These are phyloP conservation scores for Wickerhamiella brachini DNA, from an alignment of 805 yeast genomes.

Conservation along the genomic window DNA sequence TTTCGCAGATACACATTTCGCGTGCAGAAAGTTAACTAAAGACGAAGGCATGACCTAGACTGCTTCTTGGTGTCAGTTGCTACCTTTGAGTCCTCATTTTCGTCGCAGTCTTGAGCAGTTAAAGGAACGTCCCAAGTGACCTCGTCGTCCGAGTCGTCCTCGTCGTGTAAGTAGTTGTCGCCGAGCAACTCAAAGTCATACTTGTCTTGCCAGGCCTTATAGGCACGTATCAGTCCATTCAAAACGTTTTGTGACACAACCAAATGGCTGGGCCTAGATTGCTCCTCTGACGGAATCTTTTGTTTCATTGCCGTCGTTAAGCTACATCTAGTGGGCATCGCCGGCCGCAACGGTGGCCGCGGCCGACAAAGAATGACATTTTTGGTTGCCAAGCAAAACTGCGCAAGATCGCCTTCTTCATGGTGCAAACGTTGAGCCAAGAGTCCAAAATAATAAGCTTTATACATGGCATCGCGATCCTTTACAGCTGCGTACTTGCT, in stretches of 20 bases:
- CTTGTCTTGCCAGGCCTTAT: background rate
- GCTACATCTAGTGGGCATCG: background rate
- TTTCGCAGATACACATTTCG: too few relatives aligned
- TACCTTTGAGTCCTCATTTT: too few relatives aligned
- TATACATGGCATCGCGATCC: background rate
- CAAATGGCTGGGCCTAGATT: background rate
- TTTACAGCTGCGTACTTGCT: background rate
- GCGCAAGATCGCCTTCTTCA: background rate
- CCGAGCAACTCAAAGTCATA: background rate
- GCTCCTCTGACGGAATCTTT: background rate
- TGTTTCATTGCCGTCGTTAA: background rate
- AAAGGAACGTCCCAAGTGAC: background rate
- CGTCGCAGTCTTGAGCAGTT: background rate
- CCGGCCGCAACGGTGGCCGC: background rate
- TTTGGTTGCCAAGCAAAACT: background rate
- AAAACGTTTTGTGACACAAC: background rate
- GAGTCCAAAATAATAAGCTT: background rate
- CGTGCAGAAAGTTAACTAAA: too few relatives aligned
- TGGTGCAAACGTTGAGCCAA: background rate
- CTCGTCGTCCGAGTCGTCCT: background rate
- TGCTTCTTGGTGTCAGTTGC: too few relatives aligned
- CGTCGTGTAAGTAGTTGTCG: background rate
- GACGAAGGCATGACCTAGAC: too few relatives aligned
- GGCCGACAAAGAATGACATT: background rate
- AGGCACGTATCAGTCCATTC: background rate